Evolutionary conservation across 108 stramenopile genomes (phyloP).

Genomic region (Pseudonitzschia multistriata): DNA sequence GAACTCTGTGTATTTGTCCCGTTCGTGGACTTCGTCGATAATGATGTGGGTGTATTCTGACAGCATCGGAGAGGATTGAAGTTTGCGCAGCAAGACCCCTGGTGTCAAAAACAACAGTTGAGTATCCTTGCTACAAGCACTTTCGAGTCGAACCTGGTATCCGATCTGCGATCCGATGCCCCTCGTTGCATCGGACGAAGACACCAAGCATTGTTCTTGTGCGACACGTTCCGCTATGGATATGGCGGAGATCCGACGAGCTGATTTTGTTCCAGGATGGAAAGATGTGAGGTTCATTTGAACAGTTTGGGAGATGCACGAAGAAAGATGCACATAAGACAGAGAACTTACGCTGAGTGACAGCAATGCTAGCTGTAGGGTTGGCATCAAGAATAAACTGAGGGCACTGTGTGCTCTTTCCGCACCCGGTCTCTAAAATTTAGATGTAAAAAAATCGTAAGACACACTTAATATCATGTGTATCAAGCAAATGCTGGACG

Average conservation of each 20-base stretch:
- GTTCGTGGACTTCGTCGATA: conserved; percentile 96
- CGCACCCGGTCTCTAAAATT: conserved; percentile 35
- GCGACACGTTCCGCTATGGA: conserved; percentile 81
- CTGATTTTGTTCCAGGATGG: conserved; percentile 13
- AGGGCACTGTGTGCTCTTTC: conserved; percentile 88
- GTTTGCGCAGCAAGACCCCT: conserved; percentile 81
- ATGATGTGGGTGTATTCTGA: conserved; percentile 79
- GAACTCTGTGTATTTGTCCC: conserved; percentile 89
- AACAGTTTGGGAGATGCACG: background rate
- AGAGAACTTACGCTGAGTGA: conserved; percentile 58
- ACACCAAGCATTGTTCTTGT: conserved; percentile 57
- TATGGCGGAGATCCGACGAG: conserved; percentile 81
- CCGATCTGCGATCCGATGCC: conserved; percentile 55
- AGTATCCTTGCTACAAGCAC: conserved; percentile 53
- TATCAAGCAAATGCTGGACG: background rate
- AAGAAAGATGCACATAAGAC: background rate
- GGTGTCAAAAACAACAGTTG: conserved; percentile 88
- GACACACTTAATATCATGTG: background rate
- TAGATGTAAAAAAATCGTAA: background rate
- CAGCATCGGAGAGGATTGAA: conserved; percentile 53
- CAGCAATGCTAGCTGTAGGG: conserved; percentile 61
- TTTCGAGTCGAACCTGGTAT: conserved; percentile 83
- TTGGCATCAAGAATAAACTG: conserved; percentile 75
- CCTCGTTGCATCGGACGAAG: background rate
- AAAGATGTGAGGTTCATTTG: background rate